These are phyloP conservation scores for Talaromyces proteolyticus DNA, from an alignment of 495 filamentous ascomycete genomes.

Conservation along the genomic window DNA sequence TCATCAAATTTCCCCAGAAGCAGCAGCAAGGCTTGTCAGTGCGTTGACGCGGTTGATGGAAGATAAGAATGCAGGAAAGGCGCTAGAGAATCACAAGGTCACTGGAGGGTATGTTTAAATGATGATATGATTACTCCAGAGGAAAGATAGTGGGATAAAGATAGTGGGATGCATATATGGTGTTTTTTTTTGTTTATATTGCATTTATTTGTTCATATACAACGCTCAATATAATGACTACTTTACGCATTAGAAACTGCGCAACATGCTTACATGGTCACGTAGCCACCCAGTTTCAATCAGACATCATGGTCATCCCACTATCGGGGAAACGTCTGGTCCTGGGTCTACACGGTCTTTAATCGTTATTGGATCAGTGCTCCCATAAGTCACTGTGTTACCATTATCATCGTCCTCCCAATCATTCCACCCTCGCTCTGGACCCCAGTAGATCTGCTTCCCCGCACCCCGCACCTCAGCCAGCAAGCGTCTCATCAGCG, in stretches of 20 bases:
- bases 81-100: conserved; percentile 5
- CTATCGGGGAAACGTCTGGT: background rate
- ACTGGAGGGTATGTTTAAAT: conserved; percentile 5
- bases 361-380: background rate
- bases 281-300: background rate
- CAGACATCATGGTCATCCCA: background rate
- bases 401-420: conserved; percentile 22
- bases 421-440: conserved; percentile 59
- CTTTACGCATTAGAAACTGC: background rate
- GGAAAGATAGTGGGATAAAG: background rate
- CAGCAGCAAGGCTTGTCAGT: conserved; percentile 5
- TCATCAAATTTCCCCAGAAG: conserved; percentile 12
- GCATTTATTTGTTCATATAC: background rate
- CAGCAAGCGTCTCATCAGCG: conserved; percentile 64
- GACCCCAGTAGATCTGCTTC: conserved; percentile 62
- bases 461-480: conserved; percentile 42
- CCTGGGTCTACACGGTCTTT: background rate
- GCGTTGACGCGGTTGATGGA: conserved; percentile 9
- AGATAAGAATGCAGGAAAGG: conserved; percentile 5
- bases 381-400: too few relatives aligned
- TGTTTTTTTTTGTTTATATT: background rate
- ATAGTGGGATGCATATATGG: background rate
- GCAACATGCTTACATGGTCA: background rate
- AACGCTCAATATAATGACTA: background rate
- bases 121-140: background rate